These are phyloP conservation scores for Solanum microdontum DNA, from an alignment of 257 asterid species.

Conservation along the genomic window DNA sequence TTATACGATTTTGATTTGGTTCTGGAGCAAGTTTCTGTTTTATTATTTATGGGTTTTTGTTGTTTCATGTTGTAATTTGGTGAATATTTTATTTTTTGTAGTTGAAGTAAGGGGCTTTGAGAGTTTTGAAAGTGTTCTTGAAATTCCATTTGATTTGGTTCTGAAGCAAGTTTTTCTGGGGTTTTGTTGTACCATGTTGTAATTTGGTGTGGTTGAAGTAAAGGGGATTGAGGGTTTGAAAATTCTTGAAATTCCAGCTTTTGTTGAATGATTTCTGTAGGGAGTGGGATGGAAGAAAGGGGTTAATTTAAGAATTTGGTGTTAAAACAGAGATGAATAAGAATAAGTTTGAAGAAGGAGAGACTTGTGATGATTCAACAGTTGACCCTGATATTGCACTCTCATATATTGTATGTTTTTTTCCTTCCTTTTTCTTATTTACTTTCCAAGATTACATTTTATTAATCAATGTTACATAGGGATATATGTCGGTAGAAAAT, in stretches of 20 bases:
- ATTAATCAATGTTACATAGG: not conserved
- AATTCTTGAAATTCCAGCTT: not conserved
- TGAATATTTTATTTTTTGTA: not conserved
- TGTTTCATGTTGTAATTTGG: not conserved
- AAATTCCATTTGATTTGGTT: not conserved
- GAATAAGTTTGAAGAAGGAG: slow-evolving; percentile 1
- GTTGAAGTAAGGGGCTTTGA: not conserved
- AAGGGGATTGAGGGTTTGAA: not conserved
- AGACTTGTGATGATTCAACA: not conserved
- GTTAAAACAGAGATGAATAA: not conserved
- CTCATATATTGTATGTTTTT: slow-evolving; percentile 2
- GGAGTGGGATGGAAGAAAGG: not conserved
- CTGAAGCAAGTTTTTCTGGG: not conserved
- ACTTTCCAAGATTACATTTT: not conserved
- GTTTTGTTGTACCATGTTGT: not conserved
- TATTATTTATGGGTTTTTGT: not conserved
- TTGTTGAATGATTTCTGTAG: not conserved
- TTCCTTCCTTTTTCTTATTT: not conserved
- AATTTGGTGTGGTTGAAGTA: not conserved
- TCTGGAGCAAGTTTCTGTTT: not conserved
- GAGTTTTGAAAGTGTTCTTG: not conserved
- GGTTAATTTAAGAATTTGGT: not conserved
- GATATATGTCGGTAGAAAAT: not conserved
- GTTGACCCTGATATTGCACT: slow-evolving; percentile 9
- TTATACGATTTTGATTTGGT: not conserved